A percentile compares a stretch with the other conserved stretches of the same genome.
These are phyloP conservation scores for Coemansia javaensis DNA, from an alignment of 192 early-diverging fungal genomes.

Conservation along the genomic window DNA sequence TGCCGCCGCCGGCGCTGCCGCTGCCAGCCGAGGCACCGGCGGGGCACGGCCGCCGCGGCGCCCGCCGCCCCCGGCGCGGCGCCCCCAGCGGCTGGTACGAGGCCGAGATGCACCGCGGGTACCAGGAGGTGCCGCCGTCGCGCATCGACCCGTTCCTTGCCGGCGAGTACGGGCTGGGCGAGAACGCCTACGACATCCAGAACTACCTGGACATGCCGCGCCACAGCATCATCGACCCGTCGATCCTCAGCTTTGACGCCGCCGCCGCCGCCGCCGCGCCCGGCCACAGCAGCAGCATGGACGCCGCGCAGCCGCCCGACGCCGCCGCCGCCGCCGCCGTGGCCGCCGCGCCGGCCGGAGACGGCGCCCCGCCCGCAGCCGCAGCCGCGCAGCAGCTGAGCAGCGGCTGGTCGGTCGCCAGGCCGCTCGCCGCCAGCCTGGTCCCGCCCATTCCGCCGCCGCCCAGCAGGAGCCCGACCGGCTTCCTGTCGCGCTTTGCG, in stretches of 20 bases:
- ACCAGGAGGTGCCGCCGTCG: slow-evolving; percentile 7
- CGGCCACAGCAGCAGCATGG: too few relatives aligned
- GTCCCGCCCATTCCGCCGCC: slow-evolving; percentile 6
- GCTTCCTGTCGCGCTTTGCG: slow-evolving; percentile 13
- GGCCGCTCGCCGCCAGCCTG: slow-evolving; percentile 17
- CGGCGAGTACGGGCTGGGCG: slow-evolving; percentile 12
- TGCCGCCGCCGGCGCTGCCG: too few relatives aligned
- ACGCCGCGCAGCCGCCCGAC: slow-evolving; percentile 7
- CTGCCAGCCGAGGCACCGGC: too few relatives aligned
- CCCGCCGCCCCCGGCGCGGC: too few relatives aligned
- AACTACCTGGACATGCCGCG: slow-evolving; percentile 42
- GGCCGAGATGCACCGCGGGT: slow-evolving; percentile 10
- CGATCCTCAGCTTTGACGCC: slow-evolving; percentile 44
- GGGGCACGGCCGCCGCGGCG: too few relatives aligned
- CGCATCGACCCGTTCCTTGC: slow-evolving; percentile 14
- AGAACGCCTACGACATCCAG: slow-evolving; percentile 16
- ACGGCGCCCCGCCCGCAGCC: too few relatives aligned
- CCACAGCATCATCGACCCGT: slow-evolving; percentile 50
- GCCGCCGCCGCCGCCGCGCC: slow-evolving; percentile 17
- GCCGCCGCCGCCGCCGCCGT: slow-evolving; percentile 4
- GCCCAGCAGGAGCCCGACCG: not conserved
- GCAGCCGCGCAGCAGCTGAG: not conserved
- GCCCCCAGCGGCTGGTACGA: slow-evolving; percentile 9
- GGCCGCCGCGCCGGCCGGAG: not conserved
- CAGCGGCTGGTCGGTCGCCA: slow-evolving; percentile 37